These are phyloP conservation scores for Bryoglossum gracile DNA, from an alignment of 495 filamentous ascomycete genomes.

Conservation along the genomic window DNA sequence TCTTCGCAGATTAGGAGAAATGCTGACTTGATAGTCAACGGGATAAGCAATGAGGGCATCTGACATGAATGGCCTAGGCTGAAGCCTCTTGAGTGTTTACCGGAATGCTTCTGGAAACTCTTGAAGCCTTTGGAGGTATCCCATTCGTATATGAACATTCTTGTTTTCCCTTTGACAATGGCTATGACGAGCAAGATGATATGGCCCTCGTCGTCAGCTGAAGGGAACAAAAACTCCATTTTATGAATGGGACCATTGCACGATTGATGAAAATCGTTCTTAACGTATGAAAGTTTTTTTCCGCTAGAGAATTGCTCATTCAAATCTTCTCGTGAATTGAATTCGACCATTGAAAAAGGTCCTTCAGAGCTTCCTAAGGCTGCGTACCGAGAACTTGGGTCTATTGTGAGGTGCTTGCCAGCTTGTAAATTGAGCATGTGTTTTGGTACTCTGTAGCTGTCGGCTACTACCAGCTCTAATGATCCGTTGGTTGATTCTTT, in stretches of 20 bases:
- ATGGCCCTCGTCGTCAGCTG: conserved; percentile 52
- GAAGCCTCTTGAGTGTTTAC: conserved; percentile 41
- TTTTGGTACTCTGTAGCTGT: conserved; percentile 49
- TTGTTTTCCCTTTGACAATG: conserved; percentile 49
- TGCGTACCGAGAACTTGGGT: conserved; percentile 55
- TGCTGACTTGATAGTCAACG: conserved; percentile 54
- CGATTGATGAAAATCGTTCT: conserved; percentile 45
- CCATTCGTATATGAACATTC: conserved; percentile 73
- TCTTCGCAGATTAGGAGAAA: conserved; percentile 57
- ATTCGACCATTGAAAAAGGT: conserved; percentile 50
- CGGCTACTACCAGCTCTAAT: conserved; percentile 53
- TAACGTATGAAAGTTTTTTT: conserved; percentile 35
- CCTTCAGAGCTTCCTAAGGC: conserved; percentile 36
- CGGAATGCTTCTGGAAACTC: conserved; percentile 28
- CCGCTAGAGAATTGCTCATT: conserved; percentile 30
- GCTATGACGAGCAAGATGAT: conserved; percentile 72
- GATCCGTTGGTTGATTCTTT: conserved; percentile 32
- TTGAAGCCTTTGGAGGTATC: conserved; percentile 36
- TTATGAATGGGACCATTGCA: conserved; percentile 71
- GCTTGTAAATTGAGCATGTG: conserved; percentile 48
- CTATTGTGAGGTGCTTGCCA: conserved; percentile 75
- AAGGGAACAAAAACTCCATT: conserved; percentile 80
- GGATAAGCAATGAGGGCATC: conserved; percentile 60
- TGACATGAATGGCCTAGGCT: conserved; percentile 52
- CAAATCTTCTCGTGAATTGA: conserved; percentile 44